Evolutionary conservation across 2,329 filamentous ascomycete species (phyloP).

Genomic region (Pestalotiopsis sp.): DNA sequence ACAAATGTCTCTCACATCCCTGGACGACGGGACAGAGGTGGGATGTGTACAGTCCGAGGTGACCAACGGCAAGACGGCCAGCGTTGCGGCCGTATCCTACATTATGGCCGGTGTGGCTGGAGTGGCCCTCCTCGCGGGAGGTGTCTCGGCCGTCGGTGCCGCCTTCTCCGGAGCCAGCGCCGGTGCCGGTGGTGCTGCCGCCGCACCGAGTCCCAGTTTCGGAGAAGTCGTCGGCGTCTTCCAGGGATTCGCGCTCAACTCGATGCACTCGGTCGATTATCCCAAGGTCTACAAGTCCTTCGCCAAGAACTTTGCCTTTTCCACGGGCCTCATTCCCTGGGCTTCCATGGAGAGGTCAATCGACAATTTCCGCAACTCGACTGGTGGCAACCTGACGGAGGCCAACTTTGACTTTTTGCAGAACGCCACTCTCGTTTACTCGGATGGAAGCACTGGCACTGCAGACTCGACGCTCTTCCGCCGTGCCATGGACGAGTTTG

Average conservation of each 20-base stretch:
- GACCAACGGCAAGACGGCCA: slow-evolving; percentile 83
- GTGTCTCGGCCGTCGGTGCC: slow-evolving; percentile 68
- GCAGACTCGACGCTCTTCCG: slow-evolving; percentile 46
- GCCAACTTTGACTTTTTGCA: slow-evolving; percentile 74
- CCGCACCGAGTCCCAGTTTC: slow-evolving; percentile 79
- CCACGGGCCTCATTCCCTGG: slow-evolving; percentile 83
- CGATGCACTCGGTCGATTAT: slow-evolving; percentile 91
- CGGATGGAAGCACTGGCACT: slow-evolving; percentile 56
- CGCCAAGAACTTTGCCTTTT: slow-evolving; percentile 91
- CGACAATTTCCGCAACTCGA: slow-evolving; percentile 76
- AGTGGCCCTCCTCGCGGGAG: slow-evolving; percentile 75
- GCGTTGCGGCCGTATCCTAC: slow-evolving; percentile 77
- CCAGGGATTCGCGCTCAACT: slow-evolving; percentile 91
- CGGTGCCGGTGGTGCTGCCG: slow-evolving; percentile 56
- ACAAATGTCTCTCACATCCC: slow-evolving; percentile 70
- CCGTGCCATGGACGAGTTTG: slow-evolving; percentile 53
- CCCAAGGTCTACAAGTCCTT: slow-evolving; percentile 88
- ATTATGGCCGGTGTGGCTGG: slow-evolving; percentile 82
- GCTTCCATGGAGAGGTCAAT: slow-evolving; percentile 77
- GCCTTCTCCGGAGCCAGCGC: slow-evolving; percentile 57
- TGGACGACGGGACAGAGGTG: slow-evolving; percentile 62
- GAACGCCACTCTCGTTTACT: slow-evolving; percentile 75
- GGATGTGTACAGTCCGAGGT: slow-evolving; percentile 84
- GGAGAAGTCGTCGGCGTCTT: slow-evolving; percentile 86
- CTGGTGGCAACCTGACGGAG: slow-evolving; percentile 84